phyloP scores from a whole-genome alignment of 352 stramenopile genomes.

The Phytopythium cucurbitacearum region DNA sequence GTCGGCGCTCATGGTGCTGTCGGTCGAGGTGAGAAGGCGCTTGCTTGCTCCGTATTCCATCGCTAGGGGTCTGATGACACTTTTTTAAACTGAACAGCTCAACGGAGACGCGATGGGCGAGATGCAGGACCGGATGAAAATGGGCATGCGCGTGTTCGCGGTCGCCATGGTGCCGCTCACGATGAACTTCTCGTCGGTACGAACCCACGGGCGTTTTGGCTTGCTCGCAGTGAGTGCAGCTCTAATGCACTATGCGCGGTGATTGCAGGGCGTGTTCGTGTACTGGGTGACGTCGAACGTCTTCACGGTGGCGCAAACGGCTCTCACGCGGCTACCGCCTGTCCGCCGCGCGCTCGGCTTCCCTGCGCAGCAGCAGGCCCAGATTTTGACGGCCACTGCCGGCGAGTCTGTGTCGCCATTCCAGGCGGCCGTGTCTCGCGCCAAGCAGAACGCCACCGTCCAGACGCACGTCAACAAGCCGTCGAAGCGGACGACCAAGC shows the following conservation, averaged over 20 bases:
- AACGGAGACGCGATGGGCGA: constrained; percentile 62
- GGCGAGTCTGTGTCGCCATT: constrained; percentile 46
- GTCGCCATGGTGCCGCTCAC: constrained; percentile 70
- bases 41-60: constrained; percentile 2
- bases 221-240: background rate
- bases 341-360: constrained; percentile 58
- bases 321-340: constrained; percentile 44
- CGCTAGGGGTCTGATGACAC: background rate
- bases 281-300: constrained; percentile 87
- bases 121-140: constrained; percentile 71
- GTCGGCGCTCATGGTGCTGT: constrained; percentile 71
- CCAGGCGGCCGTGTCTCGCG: constrained; percentile 60
- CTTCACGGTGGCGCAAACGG: constrained; percentile 69
- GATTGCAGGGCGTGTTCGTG: constrained; percentile 70
- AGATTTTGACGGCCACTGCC: constrained; percentile 22
- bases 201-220: constrained; percentile 2
- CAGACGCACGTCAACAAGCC: constrained; percentile 71
- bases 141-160: constrained; percentile 73
- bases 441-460: constrained; percentile 62
- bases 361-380: constrained; percentile 31
- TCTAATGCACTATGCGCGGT: background rate
- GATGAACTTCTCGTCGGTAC: constrained; percentile 81
- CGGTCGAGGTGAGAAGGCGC: constrained; percentile 32
- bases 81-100: constrained; percentile 18
- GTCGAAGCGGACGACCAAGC: constrained; percentile 24